Base-by-base conservation (phyloP, 768 basidiomycete species). In the Trametes sanguinea region DNA sequence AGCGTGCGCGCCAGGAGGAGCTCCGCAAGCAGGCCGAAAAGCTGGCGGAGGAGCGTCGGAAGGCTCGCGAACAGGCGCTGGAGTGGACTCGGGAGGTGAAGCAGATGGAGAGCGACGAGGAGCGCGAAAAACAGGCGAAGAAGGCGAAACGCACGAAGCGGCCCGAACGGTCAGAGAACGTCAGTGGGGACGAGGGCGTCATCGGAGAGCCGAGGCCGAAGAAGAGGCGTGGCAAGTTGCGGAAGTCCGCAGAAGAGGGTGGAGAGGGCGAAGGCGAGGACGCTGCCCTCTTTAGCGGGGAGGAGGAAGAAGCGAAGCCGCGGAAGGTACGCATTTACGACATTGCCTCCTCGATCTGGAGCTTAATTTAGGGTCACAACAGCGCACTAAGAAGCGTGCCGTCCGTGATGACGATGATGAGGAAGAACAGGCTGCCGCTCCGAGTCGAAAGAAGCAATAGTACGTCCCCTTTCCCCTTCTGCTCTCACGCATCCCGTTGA, bases 361-460 rank as follows among this genome's bases (percentile, higher is more conserved):
- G 9, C 48, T 22, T 22, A 14, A 54, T 45, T 22, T 39, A n/a
- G 16, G 54, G 43, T 11, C 13, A 5, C 53, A 46, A 35, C 50
- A 81, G 79, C 78, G 77, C 66, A 72, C 81, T 44, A 94, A 90
- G 80, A 93, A 89, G 77, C 82, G 90, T 10, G 85, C 88, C 4
- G 83, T 93, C 22, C 77, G 88, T 35, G 92, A 93, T 63, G 90
- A 92, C 9, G 92, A 94, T 42, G 86, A 83, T 13, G 90, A 89
- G 9, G 92, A 89, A n/a, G 30, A 51, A 27, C 80, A 81, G 43
- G 71, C 76, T 1, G 77, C 64, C 1, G 64, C 77, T n/a, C 80
- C 86, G 35, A 37, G 35, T 8, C 83, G 86, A 37, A 91, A 88
- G 78, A 92, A 89, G 73, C 87, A 89, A 73, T 88, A 84, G 89